A percentile compares a stretch with the other conserved stretches of the same genome.
Conservation (phyloP, 495 filamentous ascomycete species). For the Geoglossum glabrum region DNA sequence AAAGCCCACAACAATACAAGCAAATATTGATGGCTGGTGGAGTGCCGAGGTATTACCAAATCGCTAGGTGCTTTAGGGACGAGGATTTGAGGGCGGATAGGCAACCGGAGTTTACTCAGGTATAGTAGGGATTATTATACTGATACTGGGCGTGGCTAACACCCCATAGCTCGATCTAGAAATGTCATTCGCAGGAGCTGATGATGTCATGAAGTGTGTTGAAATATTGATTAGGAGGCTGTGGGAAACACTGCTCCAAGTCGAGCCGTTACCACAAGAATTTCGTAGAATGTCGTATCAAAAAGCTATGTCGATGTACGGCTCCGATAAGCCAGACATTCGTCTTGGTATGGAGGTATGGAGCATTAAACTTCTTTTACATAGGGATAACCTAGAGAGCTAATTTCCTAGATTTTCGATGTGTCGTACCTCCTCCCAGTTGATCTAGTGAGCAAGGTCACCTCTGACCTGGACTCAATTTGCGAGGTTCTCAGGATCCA, state of each 20-base stretch:
- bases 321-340: constrained; percentile 82
- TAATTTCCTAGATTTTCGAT: constrained; percentile 30
- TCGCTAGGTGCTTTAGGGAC: constrained; percentile 88
- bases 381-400: neutral
- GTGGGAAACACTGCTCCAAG: constrained; percentile 22
- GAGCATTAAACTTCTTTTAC: neutral
- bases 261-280: constrained; percentile 10
- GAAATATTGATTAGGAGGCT: constrained; percentile 42
- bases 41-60: constrained; percentile 65
- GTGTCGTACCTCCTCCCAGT: constrained; percentile 40
- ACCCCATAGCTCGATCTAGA: constrained; percentile 61
- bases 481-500: constrained; percentile 54
- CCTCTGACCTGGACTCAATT: constrained; percentile 34
- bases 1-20: constrained; percentile 97
- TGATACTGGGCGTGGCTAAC: neutral
- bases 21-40: constrained; percentile 93
- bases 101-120: constrained; percentile 94
- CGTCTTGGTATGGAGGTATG: constrained; percentile 36
- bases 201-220: constrained; percentile 51
- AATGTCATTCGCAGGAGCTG: constrained; percentile 59
- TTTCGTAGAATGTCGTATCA: constrained; percentile 50
- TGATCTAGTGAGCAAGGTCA: constrained; percentile 56
- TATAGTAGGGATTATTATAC: constrained; percentile 12
- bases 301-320: constrained; percentile 60
- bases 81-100: constrained; percentile 85